Conservation (phyloP, 345 rosid species). For the Salix udensis region DNA sequence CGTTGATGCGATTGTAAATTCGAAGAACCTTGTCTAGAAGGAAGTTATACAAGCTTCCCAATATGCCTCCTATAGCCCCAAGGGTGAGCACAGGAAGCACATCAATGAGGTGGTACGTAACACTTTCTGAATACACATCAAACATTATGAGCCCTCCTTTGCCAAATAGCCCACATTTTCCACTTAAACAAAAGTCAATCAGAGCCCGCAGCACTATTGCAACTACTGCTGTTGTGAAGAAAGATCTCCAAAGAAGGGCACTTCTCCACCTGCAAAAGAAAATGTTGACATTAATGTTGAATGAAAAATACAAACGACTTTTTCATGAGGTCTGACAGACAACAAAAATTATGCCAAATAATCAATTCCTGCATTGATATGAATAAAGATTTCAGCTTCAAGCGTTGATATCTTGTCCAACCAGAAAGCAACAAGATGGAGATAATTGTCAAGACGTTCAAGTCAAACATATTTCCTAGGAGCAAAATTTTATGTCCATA, state of each 20-base stretch:
- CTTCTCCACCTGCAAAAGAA: slow-evolving; percentile 73
- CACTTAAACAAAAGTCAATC: slow-evolving; percentile 78
- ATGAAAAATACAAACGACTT: not conserved
- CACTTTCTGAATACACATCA: slow-evolving; percentile 64
- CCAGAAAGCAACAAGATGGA: not conserved
- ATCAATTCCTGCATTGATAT: not conserved
- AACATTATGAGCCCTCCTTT: slow-evolving; percentile 89
- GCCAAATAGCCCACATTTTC: slow-evolving; percentile 87
- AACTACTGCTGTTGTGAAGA: slow-evolving; percentile 84
- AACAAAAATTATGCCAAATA: not conserved
- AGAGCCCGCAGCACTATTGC: slow-evolving; percentile 81
- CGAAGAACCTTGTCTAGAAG: slow-evolving; percentile 67
- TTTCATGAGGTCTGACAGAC: not conserved
- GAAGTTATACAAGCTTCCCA: slow-evolving; percentile 77
- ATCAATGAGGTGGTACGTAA: slow-evolving; percentile 70
- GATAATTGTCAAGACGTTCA: not conserved
- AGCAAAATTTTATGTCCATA: not conserved
- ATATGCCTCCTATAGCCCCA: slow-evolving; percentile 77
- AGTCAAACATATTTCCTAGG: not conserved
- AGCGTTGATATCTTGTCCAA: not conserved
- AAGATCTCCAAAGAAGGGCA: slow-evolving; percentile 85
- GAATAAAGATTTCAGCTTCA: not conserved
- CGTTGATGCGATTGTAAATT: slow-evolving; percentile 56
- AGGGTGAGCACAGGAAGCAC: slow-evolving; percentile 75
- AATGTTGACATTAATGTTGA: not conserved